Evolutionary conservation across 768 basidiomycete genomes (phyloP).

Genomic region (Sistotremastrum niveocremeum): DNA sequence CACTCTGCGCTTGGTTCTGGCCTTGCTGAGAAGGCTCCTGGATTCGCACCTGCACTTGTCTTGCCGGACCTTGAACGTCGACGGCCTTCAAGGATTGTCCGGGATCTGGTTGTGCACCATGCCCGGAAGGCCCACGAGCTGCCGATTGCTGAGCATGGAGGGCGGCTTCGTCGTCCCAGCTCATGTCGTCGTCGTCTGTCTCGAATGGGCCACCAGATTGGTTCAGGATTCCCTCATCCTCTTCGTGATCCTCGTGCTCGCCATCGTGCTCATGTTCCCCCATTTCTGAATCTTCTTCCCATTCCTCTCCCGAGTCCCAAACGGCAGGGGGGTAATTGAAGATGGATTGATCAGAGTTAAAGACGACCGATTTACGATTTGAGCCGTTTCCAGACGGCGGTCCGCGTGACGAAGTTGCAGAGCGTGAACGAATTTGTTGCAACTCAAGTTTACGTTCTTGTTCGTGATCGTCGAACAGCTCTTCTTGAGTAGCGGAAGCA

Average conservation of each 20-base stretch:
- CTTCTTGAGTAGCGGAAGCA: constrained; percentile 60
- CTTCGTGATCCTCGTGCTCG: constrained; percentile 49
- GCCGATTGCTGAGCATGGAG: constrained; percentile 24
- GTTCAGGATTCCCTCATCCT: constrained; percentile 37
- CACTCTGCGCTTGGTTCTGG: background rate
- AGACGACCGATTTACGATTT: constrained; percentile 41
- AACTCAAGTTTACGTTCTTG: constrained; percentile 22
- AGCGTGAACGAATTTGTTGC: constrained; percentile 27
- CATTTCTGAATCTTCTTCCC: constrained; percentile 55
- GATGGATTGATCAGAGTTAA: constrained; percentile 53
- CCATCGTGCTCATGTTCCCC: constrained; percentile 57
- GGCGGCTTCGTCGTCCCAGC: constrained; percentile 67
- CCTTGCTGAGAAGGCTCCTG: constrained; percentile 6
- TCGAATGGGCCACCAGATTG: constrained; percentile 8
- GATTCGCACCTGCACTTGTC: constrained; percentile 4
- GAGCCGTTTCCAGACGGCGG: constrained; percentile 15
- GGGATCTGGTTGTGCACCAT: constrained; percentile 11
- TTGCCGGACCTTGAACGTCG: too few species aligned
- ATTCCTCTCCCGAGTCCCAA: constrained; percentile 66
- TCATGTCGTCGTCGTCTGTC: constrained; percentile 60
- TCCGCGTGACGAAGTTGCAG: constrained; percentile 12
- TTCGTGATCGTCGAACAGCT: constrained; percentile 35
- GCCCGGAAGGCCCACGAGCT: background rate
- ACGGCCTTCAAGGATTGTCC: constrained; percentile 15
- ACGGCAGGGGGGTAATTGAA: constrained; percentile 73